Percentiles rank a stretch among this genome's conserved stretches.
These are phyloP conservation scores for Withania somnifera DNA, from an alignment of 305 asterid species.

Conservation along the genomic window DNA sequence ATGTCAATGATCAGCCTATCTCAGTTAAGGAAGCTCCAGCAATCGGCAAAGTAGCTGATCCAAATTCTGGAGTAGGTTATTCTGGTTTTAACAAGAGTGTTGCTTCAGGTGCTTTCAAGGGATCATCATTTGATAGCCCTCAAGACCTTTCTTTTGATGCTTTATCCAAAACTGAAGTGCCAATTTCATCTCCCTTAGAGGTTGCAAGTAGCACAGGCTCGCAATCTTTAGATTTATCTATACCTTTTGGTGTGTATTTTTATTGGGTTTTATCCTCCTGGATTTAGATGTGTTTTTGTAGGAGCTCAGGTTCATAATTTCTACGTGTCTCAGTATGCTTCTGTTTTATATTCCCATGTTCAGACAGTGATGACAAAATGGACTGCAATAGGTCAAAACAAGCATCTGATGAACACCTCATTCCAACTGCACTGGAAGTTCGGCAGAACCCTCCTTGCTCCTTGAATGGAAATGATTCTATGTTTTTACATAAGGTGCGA, in stretches of 20 bases:
- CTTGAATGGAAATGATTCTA: neutral
- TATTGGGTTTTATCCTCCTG: neutral
- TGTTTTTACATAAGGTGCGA: neutral
- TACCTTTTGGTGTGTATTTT: slow-evolving; percentile 27
- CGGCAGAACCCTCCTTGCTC: neutral
- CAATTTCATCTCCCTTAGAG: slow-evolving; percentile 1
- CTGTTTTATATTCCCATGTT: slow-evolving; percentile 7
- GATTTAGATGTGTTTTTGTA: neutral
- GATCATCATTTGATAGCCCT: neutral
- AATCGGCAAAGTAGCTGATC: neutral
- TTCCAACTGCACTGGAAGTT: neutral
- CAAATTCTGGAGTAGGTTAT: neutral
- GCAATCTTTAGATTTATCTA: slow-evolving; percentile 16
- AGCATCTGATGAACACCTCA: slow-evolving; percentile 17
- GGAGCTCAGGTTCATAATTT: neutral
- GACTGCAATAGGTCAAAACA: slow-evolving; percentile 30
- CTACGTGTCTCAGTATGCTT: neutral
- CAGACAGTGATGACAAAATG: slow-evolving; percentile 23
- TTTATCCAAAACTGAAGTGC: neutral
- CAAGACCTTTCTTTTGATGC: slow-evolving; percentile 1
- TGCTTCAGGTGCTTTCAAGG: neutral
- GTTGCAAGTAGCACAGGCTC: slow-evolving; percentile 11
- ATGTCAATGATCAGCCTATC: slow-evolving; percentile 3
- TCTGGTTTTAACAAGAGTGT: neutral
- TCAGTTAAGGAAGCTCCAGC: neutral